Base-by-base conservation (phyloP, 176 grass and related monocot species). In the Panicum miliaceum region DNA sequence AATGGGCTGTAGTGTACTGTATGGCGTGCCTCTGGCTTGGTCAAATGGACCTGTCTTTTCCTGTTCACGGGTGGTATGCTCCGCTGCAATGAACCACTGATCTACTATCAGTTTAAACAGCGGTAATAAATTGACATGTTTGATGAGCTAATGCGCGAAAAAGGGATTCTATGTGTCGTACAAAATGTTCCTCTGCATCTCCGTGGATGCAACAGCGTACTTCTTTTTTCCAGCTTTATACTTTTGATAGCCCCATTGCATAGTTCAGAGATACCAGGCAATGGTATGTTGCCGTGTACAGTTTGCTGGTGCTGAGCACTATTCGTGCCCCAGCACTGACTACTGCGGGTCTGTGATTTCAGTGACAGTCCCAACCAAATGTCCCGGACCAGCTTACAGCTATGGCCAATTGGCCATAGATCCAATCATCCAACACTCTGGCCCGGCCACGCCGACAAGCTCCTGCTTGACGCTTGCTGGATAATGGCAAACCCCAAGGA, bases 371-470 rank as follows among this genome's bases (percentile, higher is more conserved):
- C 20, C 59, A 66, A 45, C 85, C 77, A 43, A 74, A 74, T 57
- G 62, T 20, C 8, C 8, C 16, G 77, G 57, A 40, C 79, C 58
- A 63, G 45, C 27, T 36, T 56, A 35, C 53, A 73, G 41, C 62
- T 45, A 65, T 43, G 38, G 48, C n/a, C n/a, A n/a, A n/a, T n/a
- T n/a, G n/a, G n/a, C 40, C 38, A 62, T 47, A 53, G 80, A 88
- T 71, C 62, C 63, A 71, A 59, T 64, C 76, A 88, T 71, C 62
- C 63, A 71, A 59, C 73, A 82, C 70, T 20, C 64, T 25, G 75
- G 25, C 34, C 64, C 64, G 18, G 12, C 4, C 53, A 52, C 16
- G 59, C 27, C 34, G 36, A 73, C 4, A 36, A 46, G 40, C 70
- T 47, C 36, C 50, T 42, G 26, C 46, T 57, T n/a, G 51, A 50